Conservation (phyloP, 2,329 filamentous ascomycete species). For the Cryphonectria nitschkei region DNA sequence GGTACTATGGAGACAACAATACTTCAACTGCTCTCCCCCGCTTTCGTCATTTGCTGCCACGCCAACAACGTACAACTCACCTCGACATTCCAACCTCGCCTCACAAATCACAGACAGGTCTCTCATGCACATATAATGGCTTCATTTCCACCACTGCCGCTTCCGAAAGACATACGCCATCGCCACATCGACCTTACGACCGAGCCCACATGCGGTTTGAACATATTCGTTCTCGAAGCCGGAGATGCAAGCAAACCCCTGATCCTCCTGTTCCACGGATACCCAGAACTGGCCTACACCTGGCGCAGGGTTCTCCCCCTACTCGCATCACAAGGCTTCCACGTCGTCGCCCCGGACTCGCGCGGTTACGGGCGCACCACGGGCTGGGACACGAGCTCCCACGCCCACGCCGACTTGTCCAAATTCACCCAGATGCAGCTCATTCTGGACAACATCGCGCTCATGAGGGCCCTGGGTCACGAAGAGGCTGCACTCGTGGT, state of each 20-base stretch:
- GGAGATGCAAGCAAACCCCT: slow-evolving; percentile 54
- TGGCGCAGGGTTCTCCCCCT: slow-evolving; percentile 66
- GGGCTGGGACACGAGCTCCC: slow-evolving; percentile 62
- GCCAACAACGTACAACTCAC: not conserved
- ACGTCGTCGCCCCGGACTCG: slow-evolving; percentile 69
- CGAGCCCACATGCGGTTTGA: slow-evolving; percentile 53
- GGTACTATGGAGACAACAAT: not conserved
- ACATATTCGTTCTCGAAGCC: slow-evolving; percentile 63
- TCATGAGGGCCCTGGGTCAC: slow-evolving; percentile 62
- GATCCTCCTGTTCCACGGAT: slow-evolving; percentile 67
- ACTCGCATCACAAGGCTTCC: slow-evolving; percentile 63
- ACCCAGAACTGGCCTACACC: slow-evolving; percentile 70
- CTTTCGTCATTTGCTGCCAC: not conserved
- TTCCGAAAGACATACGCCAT: slow-evolving; percentile 58
- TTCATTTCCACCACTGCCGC: slow-evolving; percentile 30
- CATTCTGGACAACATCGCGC: slow-evolving; percentile 37
- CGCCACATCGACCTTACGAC: slow-evolving; percentile 55
- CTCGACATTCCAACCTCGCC: not conserved
- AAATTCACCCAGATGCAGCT: slow-evolving; percentile 21
- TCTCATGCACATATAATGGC: not conserved
- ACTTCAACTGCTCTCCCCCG: not conserved
- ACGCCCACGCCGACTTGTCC: slow-evolving; percentile 64
- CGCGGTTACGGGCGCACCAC: slow-evolving; percentile 70
- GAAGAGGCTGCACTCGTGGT: slow-evolving; percentile 54
- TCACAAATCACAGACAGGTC: not conserved